phyloP scores from a whole-genome alignment of 1,284 basidiomycete genomes.

The Rhizoctonia solani region DNA sequence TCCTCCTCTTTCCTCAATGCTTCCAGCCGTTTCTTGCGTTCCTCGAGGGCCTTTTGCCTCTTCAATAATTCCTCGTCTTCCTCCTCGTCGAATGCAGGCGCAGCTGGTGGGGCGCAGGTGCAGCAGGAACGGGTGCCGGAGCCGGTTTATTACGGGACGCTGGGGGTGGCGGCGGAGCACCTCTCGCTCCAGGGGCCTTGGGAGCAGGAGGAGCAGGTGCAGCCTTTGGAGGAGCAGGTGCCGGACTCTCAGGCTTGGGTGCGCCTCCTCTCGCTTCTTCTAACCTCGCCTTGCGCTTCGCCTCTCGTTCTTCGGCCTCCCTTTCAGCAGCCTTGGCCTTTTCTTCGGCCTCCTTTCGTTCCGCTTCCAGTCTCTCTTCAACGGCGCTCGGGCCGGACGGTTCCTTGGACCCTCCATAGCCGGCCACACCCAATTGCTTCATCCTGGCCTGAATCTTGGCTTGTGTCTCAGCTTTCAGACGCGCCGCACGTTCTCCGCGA shows the following conservation, averaged over 20 bases:
- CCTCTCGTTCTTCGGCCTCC: slow-evolving; percentile 77
- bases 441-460: slow-evolving; percentile 85
- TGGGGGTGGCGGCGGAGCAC: slow-evolving; percentile 47
- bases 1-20: slow-evolving; percentile 75
- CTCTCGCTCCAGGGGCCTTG: slow-evolving; percentile 44
- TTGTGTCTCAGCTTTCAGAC: slow-evolving; percentile 80
- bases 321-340: slow-evolving; percentile 73
- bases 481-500: slow-evolving; percentile 80
- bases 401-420: slow-evolving; percentile 50
- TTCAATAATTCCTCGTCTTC: slow-evolving; percentile 69
- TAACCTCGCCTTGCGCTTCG: slow-evolving; percentile 66
- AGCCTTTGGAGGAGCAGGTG: slow-evolving; percentile 42
- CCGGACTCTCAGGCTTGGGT: slow-evolving; percentile 42
- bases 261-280: slow-evolving; percentile 63
- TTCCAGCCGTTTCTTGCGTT: slow-evolving; percentile 63
- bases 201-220: slow-evolving; percentile 44
- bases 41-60: slow-evolving; percentile 67
- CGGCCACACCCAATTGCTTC: slow-evolving; percentile 77
- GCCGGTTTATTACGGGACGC: slow-evolving; percentile 44
- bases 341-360: slow-evolving; percentile 85
- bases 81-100: slow-evolving; percentile 53
- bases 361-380: slow-evolving; percentile 79
- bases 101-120: slow-evolving; percentile 42
- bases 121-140: slow-evolving; percentile 42
- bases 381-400: slow-evolving; percentile 51